phyloP scores from a whole-genome alignment of 202 grass and related monocot genomes.

The Panicum virgatum region DNA sequence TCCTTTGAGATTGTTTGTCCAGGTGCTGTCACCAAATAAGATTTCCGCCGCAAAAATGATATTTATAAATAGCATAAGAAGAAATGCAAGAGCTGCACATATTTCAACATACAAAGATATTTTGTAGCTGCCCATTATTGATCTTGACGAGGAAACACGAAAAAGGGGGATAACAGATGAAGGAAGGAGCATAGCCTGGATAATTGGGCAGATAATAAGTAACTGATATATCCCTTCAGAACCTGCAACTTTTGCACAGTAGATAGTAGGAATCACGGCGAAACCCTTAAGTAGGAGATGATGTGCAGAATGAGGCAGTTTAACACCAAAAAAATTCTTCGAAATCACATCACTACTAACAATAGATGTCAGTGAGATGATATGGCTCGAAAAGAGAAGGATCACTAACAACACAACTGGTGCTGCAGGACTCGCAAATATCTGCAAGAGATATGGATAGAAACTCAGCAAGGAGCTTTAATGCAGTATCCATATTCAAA shows the following conservation, averaged over 20 bases:
- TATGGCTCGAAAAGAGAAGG: conserved; percentile 76
- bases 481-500: not conserved
- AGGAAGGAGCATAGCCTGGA: conserved; percentile 81
- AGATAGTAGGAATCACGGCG: conserved; percentile 57
- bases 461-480: not conserved
- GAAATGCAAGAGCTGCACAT: conserved; percentile 64
- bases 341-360: conserved; percentile 50
- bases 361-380: conserved; percentile 64
- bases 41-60: conserved; percentile 77
- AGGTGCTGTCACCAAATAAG: conserved; percentile 77
- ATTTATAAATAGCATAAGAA: conserved; percentile 67
- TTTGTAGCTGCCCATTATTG: conserved; percentile 64
- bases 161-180: conserved; percentile 72
- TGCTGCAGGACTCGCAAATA: conserved; percentile 59
- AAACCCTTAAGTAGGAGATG: conserved; percentile 60
- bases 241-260: conserved; percentile 59
- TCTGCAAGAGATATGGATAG: conserved; percentile 45
- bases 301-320: conserved; percentile 41
- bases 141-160: conserved; percentile 74
- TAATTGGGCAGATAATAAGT: conserved; percentile 66
- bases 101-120: conserved; percentile 60
- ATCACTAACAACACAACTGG: conserved; percentile 68
- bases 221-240: conserved; percentile 78
- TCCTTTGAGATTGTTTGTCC: conserved; percentile 70
- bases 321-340: conserved; percentile 60